phyloP scores from a whole-genome alignment of 306 rosid genomes.

The Arachis hypogaea region DNA sequence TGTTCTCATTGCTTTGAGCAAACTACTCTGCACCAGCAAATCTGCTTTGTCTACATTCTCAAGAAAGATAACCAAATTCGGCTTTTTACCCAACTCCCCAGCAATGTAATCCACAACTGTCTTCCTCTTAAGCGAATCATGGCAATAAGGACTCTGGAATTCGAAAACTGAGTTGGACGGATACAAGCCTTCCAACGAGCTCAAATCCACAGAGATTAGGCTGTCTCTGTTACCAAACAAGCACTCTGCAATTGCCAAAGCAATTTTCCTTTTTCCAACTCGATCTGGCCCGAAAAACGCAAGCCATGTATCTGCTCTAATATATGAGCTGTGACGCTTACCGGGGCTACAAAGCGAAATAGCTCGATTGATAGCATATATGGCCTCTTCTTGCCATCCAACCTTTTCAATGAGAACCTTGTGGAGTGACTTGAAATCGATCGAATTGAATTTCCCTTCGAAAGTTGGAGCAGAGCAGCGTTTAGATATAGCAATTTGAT shows the following conservation, averaged over 20 bases:
- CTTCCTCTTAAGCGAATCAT: conserved; percentile 67
- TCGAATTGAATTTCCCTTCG: conserved; percentile 50
- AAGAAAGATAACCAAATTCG: conserved; percentile 68
- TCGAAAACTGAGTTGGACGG: conserved; percentile 49
- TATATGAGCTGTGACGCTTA: conserved; percentile 48
- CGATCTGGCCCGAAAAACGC: conserved; percentile 81
- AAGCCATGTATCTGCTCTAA: conserved; percentile 79
- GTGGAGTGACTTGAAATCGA: conserved; percentile 69
- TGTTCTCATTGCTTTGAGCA: conserved; percentile 69
- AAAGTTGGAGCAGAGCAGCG: conserved; percentile 49
- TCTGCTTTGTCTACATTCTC: conserved; percentile 81
- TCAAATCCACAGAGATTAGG: conserved; percentile 69
- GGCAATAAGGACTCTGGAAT: conserved; percentile 46
- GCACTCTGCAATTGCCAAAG: conserved; percentile 67
- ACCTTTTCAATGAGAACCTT: conserved; percentile 60
- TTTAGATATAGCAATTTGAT: conserved; percentile 50
- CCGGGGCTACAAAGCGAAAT: conserved; percentile 56
- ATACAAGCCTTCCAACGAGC: conserved; percentile 46
- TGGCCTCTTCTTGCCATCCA: conserved; percentile 86
- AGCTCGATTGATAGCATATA: conserved; percentile 54
- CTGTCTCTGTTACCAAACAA: conserved; percentile 60
- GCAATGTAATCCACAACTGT: conserved; percentile 71
- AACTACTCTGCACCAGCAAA: conserved; percentile 60
- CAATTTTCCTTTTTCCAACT: conserved; percentile 78
- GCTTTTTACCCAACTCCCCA: conserved; percentile 74